Percentiles rank a stretch among this genome's conserved stretches.
Conservation (phyloP, 1,284 basidiomycete species). For the Ustilago lituana region DNA sequence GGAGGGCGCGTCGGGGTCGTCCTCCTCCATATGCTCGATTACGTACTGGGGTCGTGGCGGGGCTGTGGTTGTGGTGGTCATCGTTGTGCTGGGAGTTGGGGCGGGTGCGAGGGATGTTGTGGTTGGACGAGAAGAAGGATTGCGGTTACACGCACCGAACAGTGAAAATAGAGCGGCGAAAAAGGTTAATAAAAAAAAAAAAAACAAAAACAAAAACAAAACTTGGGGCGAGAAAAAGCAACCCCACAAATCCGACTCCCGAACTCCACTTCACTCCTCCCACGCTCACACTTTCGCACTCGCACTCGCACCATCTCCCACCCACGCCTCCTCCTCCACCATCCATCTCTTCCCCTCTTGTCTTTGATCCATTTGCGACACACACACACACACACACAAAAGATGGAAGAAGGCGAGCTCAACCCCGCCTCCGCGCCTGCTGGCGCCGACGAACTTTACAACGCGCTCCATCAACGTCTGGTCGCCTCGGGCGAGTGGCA, state of each 20-base stretch:
- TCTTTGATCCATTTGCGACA: no score
- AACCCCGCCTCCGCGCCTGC: not conserved
- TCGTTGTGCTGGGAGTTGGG: not conserved
- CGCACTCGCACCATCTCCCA: no score
- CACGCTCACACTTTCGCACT: no score
- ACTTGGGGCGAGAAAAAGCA: no score
- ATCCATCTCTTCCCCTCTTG: not conserved
- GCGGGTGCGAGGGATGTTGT: no score
- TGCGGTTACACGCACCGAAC: no score
- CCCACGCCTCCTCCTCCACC: no score
- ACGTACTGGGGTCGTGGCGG: conserved; percentile 59
- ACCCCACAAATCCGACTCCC: conserved; percentile 37
- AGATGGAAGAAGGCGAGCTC: conserved; percentile 48
- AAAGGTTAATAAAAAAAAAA: not conserved
- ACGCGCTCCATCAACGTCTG: conserved; percentile 49
- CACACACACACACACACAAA: no score
- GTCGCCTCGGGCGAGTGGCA: conserved; percentile 51
- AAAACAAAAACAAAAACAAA: conserved; percentile 7
- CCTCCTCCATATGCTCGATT: conserved; percentile 67
- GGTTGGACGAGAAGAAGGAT: no score
- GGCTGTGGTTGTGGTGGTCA: not conserved
- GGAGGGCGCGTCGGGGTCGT: conserved; percentile 58
- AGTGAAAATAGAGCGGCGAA: not conserved
- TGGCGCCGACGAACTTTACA: conserved; percentile 35
- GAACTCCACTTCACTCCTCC: not conserved